Conservation (phyloP, 2,329 filamentous ascomycete species). For the Botrytis paeoniae region DNA sequence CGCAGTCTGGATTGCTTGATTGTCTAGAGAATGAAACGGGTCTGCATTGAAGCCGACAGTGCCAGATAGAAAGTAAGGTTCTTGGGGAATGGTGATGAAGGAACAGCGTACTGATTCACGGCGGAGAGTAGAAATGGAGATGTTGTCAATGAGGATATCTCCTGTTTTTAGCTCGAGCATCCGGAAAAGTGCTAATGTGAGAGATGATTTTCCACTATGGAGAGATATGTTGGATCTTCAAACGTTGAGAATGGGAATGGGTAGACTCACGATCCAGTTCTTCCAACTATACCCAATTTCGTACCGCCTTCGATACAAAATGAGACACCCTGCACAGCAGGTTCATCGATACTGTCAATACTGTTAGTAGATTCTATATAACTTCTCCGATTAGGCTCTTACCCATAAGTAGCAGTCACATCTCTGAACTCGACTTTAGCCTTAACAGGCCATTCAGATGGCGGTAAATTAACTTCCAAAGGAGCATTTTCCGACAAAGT, state of each 20-base stretch:
- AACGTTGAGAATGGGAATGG: neutral
- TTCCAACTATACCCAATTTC: constrained; percentile 50
- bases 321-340: constrained; percentile 39
- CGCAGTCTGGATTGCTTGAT: constrained; percentile 44
- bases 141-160: constrained; percentile 43
- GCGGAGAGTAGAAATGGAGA: constrained; percentile 42
- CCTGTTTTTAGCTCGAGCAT: constrained; percentile 77
- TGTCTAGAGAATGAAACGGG: constrained; percentile 38
- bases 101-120: constrained; percentile 42
- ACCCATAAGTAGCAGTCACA: constrained; percentile 31
- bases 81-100: constrained; percentile 45
- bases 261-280: constrained; percentile 36
- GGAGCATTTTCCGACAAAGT: constrained; percentile 40
- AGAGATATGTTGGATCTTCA: neutral
- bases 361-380: constrained; percentile 2
- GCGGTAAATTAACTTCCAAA: constrained; percentile 17
- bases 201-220: constrained; percentile 45
- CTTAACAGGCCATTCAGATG: constrained; percentile 26
- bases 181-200: constrained; percentile 48
- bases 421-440: constrained; percentile 28
- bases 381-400: neutral
- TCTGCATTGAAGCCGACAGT: constrained; percentile 39
- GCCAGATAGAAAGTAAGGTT: constrained; percentile 43
- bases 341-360: constrained; percentile 12
- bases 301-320: constrained; percentile 48